Evolutionary conservation across 352 stramenopile genomes (phyloP).

Genomic region (Globisporangium spinosum): DNA sequence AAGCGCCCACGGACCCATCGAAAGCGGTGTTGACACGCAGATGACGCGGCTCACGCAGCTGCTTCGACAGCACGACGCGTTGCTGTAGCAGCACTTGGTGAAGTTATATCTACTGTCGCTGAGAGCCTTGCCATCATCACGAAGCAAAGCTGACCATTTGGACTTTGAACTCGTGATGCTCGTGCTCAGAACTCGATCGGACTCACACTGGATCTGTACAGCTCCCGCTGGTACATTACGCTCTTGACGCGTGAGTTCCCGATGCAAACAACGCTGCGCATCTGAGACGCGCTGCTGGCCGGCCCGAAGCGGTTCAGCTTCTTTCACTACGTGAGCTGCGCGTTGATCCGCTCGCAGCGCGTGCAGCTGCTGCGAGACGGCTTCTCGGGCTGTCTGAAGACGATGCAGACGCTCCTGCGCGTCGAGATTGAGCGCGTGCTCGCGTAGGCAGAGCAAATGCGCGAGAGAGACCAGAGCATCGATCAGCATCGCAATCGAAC

Average conservation of each 20-base stretch:
- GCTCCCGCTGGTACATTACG: slow-evolving; percentile 72
- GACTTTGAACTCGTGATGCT: too few species aligned
- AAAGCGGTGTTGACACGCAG: slow-evolving; percentile 57
- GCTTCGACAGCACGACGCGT: slow-evolving; percentile 55
- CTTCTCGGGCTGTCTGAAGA: slow-evolving; percentile 41
- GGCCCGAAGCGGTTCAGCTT: slow-evolving; percentile 67
- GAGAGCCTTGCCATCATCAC: too few species aligned
- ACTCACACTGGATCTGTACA: slow-evolving; percentile 59
- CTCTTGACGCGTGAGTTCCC: slow-evolving; percentile 58
- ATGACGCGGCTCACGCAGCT: slow-evolving; percentile 47
- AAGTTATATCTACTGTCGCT: background rate
- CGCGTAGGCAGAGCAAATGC: slow-evolving; percentile 40
- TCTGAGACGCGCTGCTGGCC: slow-evolving; percentile 61
- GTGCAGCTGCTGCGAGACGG: slow-evolving; percentile 29
- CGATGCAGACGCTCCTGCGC: slow-evolving; percentile 33
- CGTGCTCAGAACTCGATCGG: slow-evolving; percentile 53
- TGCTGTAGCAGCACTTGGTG: slow-evolving; percentile 67
- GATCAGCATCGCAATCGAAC: slow-evolving; percentile 22
- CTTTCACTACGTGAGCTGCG: slow-evolving; percentile 60
- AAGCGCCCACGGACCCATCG: slow-evolving; percentile 33
- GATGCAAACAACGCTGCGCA: slow-evolving; percentile 44
- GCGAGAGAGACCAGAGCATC: slow-evolving; percentile 35
- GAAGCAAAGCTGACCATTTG: too few species aligned
- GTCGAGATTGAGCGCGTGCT: slow-evolving; percentile 39
- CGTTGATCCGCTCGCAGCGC: slow-evolving; percentile 51